Base-by-base conservation (phyloP, 305 asterid species). In the Fraxinus nigra region DNA sequence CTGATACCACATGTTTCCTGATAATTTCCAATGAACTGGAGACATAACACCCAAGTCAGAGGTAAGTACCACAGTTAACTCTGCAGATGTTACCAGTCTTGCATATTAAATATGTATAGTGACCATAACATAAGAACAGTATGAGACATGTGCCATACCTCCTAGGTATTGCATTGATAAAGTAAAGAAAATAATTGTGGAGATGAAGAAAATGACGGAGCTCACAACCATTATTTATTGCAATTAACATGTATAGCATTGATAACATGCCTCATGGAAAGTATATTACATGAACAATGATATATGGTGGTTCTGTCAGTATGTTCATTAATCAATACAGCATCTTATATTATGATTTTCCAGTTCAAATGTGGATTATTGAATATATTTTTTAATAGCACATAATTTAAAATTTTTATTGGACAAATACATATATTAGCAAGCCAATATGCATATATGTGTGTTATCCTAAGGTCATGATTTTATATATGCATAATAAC, bases 11-110 rank as follows among this genome's bases (percentile, higher is more conserved):
- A 81, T 10, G 94, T 87, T 87, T 95, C 99, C 91, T 92, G 99
- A 89, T 91, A 95, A 88, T 95, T 95, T 76, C 98, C 99, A 14
- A 95, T 91, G 88, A 95, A 92, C 99, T 95, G 92, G 80, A 77
- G 79, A 77, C 4, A 72, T 37, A 83, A 75, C 22, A 85, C 32
- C 79, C 86, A 89, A 81, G 84, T 87, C 86, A 87, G 88, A 69
- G 61, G 73, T 82, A 77, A 7, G 59, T 33, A 40, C 24, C 78
- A 80, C 65, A 84, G 75, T 59, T 77, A 74, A 10, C 40, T 26
- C 37, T 2, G 7, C 13, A 75, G 35, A 34, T 14, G 67, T 18
- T 43, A 9, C 20, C 63, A 35, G 3, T 51, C 28, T 18, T 24
- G 72, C 30, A 75, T 46, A 38, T 67, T 72, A 54, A 87, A 75